These are phyloP conservation scores for Populus hybrid DNA, from an alignment of 441 rosid genomes.

Conservation along the genomic window DNA sequence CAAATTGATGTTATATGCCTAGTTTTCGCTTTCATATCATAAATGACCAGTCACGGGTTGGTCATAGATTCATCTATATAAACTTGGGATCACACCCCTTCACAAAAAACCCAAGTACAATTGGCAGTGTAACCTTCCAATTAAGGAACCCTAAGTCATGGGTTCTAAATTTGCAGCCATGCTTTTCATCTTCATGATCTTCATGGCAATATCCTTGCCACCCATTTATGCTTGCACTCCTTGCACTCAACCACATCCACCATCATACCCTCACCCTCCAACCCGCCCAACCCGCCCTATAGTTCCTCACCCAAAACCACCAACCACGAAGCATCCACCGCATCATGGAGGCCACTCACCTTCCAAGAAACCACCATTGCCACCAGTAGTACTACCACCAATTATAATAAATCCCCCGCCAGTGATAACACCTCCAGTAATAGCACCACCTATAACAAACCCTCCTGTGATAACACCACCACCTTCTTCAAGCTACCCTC, in stretches of 20 bases:
- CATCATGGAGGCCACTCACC: constrained; percentile 42
- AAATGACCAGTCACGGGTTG: constrained; percentile 46
- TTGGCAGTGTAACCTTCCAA: neutral
- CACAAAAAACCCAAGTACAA: neutral
- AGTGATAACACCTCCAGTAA: constrained; percentile 38
- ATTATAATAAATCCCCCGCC: constrained; percentile 39
- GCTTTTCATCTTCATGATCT: constrained; percentile 51
- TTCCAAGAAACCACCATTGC: constrained; percentile 37
- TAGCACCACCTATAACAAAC: constrained; percentile 40
- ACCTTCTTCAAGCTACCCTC: constrained; percentile 39
- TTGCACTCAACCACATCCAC: constrained; percentile 58
- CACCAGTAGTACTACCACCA: constrained; percentile 35
- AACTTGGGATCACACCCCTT: neutral
- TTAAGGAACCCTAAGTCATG: constrained; percentile 36
- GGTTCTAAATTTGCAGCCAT: constrained; percentile 41
- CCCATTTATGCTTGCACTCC: constrained; percentile 64
- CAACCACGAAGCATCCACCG: constrained; percentile 42
- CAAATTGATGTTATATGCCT: constrained; percentile 6
- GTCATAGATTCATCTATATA: constrained; percentile 35
- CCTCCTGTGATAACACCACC: constrained; percentile 38
- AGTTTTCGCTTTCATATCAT: constrained; percentile 1
- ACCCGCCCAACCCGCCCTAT: constrained; percentile 26
- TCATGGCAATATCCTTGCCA: constrained; percentile 54
- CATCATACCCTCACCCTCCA: constrained; percentile 23
- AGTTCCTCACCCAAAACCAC: constrained; percentile 43